Evolutionary conservation across 371 early-diverging fungal species (phyloP).

Genomic region (Furculomyces boomerangus): DNA sequence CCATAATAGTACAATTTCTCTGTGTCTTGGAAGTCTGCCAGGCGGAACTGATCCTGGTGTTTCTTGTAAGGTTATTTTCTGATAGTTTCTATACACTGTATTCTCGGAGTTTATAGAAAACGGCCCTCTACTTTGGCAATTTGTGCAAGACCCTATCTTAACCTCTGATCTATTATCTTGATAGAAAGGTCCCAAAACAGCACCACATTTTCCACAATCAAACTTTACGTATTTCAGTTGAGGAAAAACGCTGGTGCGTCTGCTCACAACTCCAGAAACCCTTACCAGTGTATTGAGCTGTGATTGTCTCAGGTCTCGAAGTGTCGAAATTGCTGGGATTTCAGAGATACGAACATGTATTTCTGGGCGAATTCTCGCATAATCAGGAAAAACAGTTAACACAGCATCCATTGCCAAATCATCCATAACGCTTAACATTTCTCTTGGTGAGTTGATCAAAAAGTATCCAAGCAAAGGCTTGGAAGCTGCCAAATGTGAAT

Average conservation of each 20-base stretch:
- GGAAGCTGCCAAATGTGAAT: conserved; percentile 52
- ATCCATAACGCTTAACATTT: conserved; percentile 81
- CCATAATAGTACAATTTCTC: conserved; percentile 90
- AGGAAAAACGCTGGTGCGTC: conserved; percentile 91
- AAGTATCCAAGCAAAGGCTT: conserved; percentile 72
- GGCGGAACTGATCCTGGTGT: conserved; percentile 95
- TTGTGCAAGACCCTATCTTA: conserved; percentile 72
- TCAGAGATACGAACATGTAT: conserved; percentile 91
- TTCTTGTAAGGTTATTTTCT: conserved; percentile 96
- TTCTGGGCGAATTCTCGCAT: conserved; percentile 79
- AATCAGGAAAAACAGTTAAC: conserved; percentile 75
- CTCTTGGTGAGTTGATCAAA: conserved; percentile 70
- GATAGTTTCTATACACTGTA: conserved; percentile 97
- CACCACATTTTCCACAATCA: conserved; percentile 91
- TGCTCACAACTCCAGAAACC: conserved; percentile 91
- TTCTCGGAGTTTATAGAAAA: conserved; percentile 82
- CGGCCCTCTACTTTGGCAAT: conserved; percentile 90
- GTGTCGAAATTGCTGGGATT: conserved; percentile 64
- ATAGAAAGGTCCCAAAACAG: conserved; percentile 87
- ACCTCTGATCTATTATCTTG: conserved; percentile 80
- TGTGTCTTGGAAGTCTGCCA: conserved; percentile 90
- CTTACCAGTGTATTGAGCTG: conserved; percentile 91
- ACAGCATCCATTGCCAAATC: conserved; percentile 85
- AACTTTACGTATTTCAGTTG: conserved; percentile 95
- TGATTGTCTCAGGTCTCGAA: conserved; percentile 82